Conservation (phyloP, 768 basidiomycete species). For the Russula olivacea region DNA sequence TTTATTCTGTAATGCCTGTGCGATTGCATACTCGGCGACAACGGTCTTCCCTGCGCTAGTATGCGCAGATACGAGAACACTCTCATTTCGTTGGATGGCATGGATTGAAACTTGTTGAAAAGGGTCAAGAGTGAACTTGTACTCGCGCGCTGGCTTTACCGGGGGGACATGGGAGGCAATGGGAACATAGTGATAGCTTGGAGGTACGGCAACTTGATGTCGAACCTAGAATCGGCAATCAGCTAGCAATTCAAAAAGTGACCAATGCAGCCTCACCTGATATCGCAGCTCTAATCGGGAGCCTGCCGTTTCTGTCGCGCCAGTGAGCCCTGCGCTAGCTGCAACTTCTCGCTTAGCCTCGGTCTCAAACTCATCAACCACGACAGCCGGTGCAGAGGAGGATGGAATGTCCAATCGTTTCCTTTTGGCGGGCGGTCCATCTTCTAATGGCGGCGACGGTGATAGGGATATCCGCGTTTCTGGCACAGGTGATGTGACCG, state of each 20-base stretch:
- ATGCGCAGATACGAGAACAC: constrained; percentile 95
- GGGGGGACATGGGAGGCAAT: constrained; percentile 90
- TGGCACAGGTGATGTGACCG: constrained; percentile 33
- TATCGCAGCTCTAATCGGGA: constrained; percentile 72
- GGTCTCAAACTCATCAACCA: constrained; percentile 86
- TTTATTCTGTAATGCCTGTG: constrained; percentile 87
- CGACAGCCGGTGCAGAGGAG: constrained; percentile 65
- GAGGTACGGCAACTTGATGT: constrained; percentile 94
- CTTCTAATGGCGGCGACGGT: constrained; percentile 30
- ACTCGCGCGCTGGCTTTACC: constrained; percentile 83
- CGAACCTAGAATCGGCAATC: constrained; percentile 52
- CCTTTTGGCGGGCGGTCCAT: constrained; percentile 49
- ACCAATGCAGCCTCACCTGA: constrained; percentile 47
- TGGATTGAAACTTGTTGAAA: constrained; percentile 94
- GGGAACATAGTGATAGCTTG: constrained; percentile 83
- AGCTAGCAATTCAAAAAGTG: constrained; percentile 1
- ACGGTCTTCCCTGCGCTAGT: constrained; percentile 99
- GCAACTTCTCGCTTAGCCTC: constrained; percentile 90
- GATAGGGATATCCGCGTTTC: constrained; percentile 1
- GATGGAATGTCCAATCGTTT: constrained; percentile 39
- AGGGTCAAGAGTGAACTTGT: constrained; percentile 95
- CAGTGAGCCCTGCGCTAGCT: constrained; percentile 81
- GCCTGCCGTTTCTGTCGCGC: constrained; percentile 53
- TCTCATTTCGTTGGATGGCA: constrained; percentile 96
- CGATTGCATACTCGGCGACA: constrained; percentile 99